Percentiles rank a stretch among this genome's conserved stretches.
phyloP scores from a whole-genome alignment of 2,329 filamentous ascomycete genomes.

The Aureobasidium sp. region DNA sequence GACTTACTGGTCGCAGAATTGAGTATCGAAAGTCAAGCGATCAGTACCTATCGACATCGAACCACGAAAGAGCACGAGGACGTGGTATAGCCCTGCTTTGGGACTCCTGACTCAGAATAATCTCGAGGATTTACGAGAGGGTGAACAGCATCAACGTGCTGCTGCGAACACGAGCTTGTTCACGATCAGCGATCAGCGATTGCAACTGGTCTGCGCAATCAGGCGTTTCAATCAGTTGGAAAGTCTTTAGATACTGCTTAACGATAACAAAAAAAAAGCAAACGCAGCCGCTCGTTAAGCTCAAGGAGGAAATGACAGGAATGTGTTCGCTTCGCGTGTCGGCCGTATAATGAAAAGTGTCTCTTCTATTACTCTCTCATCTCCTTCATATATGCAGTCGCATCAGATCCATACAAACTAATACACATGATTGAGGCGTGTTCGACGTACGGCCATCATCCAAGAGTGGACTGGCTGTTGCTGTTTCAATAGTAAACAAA shows the following conservation, averaged over 20 bases:
- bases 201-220: not conserved
- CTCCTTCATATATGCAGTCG: not conserved
- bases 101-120: not conserved
- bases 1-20: not conserved
- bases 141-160: not conserved
- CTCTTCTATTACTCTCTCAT: not conserved
- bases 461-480: slow-evolving; percentile 9
- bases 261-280: not conserved
- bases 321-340: not conserved
- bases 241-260: slow-evolving; percentile 1
- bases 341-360: not conserved
- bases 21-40: not conserved
- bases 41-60: not conserved
- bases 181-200: not conserved
- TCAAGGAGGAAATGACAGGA: not conserved
- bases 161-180: not conserved
- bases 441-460: not conserved
- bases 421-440: not conserved
- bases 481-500: slow-evolving; percentile 3
- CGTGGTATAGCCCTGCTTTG: not conserved
- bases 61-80: not conserved
- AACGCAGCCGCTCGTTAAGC: not conserved
- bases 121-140: not conserved
- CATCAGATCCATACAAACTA: not conserved
- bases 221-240: not conserved